Evolutionary conservation across 768 basidiomycete species (phyloP).

Genomic region (Trametes meyenii): DNA sequence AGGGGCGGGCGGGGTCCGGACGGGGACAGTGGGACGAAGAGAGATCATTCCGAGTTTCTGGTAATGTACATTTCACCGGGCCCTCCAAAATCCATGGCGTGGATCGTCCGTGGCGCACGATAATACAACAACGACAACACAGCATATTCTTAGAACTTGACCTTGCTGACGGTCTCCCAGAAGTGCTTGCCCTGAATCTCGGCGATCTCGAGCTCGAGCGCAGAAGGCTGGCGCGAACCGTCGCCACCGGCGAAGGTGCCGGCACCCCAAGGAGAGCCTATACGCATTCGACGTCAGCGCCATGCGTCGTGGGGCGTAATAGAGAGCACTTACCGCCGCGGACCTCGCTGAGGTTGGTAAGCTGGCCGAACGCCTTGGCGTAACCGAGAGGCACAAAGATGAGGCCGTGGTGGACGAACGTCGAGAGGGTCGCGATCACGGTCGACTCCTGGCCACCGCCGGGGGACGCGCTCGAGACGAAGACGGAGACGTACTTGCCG

Average conservation of each 20-base stretch:
- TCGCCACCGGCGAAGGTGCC: constrained; percentile 61
- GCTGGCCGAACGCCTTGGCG: constrained; percentile 42
- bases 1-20: neutral
- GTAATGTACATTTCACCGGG: constrained; percentile 4
- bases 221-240: constrained; percentile 59
- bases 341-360: constrained; percentile 45
- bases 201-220: constrained; percentile 40
- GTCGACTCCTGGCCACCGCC: constrained; percentile 74
- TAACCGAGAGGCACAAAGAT: constrained; percentile 58
- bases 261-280: constrained; percentile 83
- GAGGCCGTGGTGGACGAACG: constrained; percentile 59
- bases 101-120: constrained; percentile 2
- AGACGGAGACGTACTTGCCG: constrained; percentile 79
- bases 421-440: constrained; percentile 40
- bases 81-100: neutral
- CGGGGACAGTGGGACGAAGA: neutral
- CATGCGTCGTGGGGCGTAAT: neutral
- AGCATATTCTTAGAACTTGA: constrained; percentile 32
- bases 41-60: neutral
- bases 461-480: constrained; percentile 69
- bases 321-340: constrained; percentile 45
- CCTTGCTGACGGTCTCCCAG: constrained; percentile 48
- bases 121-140: neutral
- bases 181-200: constrained; percentile 55
- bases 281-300: neutral